Percentiles rank a stretch among this genome's conserved stretches.
phyloP scores from a whole-genome alignment of 257 asterid species.

The Nicotiana knightiana region DNA sequence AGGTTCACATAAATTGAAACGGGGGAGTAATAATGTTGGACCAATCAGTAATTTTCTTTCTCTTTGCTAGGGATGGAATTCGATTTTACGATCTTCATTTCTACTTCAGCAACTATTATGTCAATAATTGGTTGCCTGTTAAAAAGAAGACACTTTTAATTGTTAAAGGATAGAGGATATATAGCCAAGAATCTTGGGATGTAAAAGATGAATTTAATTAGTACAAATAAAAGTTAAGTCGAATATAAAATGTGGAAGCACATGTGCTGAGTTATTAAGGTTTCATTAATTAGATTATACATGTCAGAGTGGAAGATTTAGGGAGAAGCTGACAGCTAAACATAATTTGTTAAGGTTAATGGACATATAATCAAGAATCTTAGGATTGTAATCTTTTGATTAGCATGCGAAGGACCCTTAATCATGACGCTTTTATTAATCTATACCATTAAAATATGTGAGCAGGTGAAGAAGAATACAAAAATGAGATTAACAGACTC shows the following conservation, averaged over 20 bases:
- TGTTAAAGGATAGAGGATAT: not conserved
- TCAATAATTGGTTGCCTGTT: not conserved
- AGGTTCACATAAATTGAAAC: no score
- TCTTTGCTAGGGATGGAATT: not conserved
- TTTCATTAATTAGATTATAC: not conserved
- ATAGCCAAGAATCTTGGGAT: not conserved
- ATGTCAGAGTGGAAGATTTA: not conserved
- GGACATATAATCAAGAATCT: constrained; percentile 3
- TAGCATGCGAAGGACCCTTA: not conserved
- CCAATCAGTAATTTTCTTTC: not conserved
- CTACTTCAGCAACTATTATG: not conserved
- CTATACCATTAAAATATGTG: not conserved
- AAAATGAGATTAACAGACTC: not conserved
- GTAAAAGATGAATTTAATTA: not conserved
- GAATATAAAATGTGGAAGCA: not conserved
- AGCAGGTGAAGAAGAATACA: not conserved
- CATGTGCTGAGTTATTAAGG: not conserved
- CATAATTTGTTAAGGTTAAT: not conserved
- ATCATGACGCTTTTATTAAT: not conserved
- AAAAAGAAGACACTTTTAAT: not conserved
- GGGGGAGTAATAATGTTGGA: not conserved
- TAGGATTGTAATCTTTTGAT: not conserved
- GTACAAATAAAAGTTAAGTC: not conserved
- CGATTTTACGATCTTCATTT: not conserved
- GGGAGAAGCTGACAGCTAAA: not conserved